Evolutionary conservation across 768 basidiomycete species (phyloP), one percentile per base, ranked within the genome.

Genomic region (Lentinula detonsa): DNA sequence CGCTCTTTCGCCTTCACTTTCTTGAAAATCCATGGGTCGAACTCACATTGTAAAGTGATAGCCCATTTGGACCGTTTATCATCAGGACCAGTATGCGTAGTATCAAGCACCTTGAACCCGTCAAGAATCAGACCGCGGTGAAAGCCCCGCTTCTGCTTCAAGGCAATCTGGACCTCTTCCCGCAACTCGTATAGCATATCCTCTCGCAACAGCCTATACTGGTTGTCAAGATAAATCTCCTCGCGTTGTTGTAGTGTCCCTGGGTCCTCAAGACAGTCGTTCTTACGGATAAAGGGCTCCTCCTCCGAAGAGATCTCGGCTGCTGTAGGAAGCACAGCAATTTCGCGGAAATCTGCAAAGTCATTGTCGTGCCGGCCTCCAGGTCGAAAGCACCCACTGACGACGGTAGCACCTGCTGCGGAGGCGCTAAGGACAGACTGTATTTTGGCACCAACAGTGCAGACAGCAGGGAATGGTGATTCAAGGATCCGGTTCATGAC

Each of bases 281-380:
- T 75, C 0, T 78, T 75, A 4, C 83, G 78, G 18, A 86, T 65
- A 62, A 85, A 88, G 0, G 87, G 74, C 1, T 57, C 62, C 43
- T 79, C 77, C 4, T 63, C 69, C 35, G 73, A 85, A 1, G 62
- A 63, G 4, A 87, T 68, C 66, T 90, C 88, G 50, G 83, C 80
- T 0, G 83, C 78, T 5, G 85, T 85, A 0, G 83, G 78, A 4
- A 85, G 85, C 1, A 88, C 87, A 18, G 81, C 71, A 18, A 89
- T 85, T 6, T 80, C 63, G 5, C 82, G 81, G 63, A 86, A 89
- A 57, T 87, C 78, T 15, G 71, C 71, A 52, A 84, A 83, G 67
- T 90, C 87, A 58, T 90, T 89, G 65, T 88, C 86, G 60, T 89
- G 88, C 4, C 88, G 77, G 3, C 86, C 87, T 1, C 88, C 88